A percentile compares a stretch with the other conserved stretches of the same genome.
Conservation (phyloP, 1,284 basidiomycete genomes). For the Austroboletus novae-zelandiae region DNA sequence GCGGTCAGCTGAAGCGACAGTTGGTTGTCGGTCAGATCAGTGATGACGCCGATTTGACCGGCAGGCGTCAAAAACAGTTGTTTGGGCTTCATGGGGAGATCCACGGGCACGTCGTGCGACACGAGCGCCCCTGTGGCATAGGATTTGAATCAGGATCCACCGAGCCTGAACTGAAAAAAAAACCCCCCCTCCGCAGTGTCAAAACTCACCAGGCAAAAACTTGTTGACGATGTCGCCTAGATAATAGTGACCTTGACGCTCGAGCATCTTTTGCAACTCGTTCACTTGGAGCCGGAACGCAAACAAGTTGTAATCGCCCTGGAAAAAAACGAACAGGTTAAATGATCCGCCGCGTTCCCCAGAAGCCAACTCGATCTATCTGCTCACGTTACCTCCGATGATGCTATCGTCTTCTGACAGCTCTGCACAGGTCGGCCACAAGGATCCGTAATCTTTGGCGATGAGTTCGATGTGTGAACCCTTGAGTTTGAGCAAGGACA, state of each 20-base stretch:
- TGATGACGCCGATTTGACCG: slow-evolving; percentile 79
- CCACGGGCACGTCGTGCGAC: slow-evolving; percentile 35
- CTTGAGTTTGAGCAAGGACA: slow-evolving; percentile 65
- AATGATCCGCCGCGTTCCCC: no score
- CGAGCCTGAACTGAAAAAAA: no score
- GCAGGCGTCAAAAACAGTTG: slow-evolving; percentile 78
- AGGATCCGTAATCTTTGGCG: slow-evolving; percentile 75
- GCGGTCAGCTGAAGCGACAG: slow-evolving; percentile 66
- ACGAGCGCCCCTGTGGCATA: slow-evolving; percentile 43
- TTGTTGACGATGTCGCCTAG: slow-evolving; percentile 72
- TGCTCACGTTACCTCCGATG: slow-evolving; percentile 74
- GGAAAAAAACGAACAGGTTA: slow-evolving; percentile 1
- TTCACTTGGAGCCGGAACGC: slow-evolving; percentile 56
- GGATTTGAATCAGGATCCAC: no score
- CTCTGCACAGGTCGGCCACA: slow-evolving; percentile 67
- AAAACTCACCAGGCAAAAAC: slow-evolving; percentile 56
- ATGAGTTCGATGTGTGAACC: slow-evolving; percentile 53
- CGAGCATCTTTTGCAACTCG: slow-evolving; percentile 43
- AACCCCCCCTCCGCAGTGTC: no score
- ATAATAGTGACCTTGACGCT: slow-evolving; percentile 63
- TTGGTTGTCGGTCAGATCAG: slow-evolving; percentile 56
- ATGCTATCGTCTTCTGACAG: slow-evolving; percentile 54
- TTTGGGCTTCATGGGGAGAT: slow-evolving; percentile 48
- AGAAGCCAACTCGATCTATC: no score
- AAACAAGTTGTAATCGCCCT: slow-evolving; percentile 77